These are phyloP conservation scores for Cucurbita maxima DNA, from an alignment of 306 rosid species.

Conservation along the genomic window DNA sequence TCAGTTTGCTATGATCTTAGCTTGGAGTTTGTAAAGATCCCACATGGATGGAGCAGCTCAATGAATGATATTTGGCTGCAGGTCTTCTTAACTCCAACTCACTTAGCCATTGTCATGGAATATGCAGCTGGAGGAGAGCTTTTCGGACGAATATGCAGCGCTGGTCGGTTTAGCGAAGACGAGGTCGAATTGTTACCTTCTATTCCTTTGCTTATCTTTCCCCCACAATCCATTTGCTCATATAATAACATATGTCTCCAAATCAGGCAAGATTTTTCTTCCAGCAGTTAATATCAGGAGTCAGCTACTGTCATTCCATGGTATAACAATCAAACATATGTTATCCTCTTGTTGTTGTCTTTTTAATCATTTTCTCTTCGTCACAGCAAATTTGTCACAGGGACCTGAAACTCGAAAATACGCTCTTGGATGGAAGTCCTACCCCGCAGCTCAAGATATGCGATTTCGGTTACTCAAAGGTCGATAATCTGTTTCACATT, in stretches of 20 bases:
- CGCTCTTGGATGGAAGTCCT: conserved; percentile 77
- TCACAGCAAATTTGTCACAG: conserved; percentile 86
- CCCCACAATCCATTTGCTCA: background rate
- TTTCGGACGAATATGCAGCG: conserved; percentile 56
- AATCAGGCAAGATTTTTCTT: conserved; percentile 92
- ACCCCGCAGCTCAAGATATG: conserved; percentile 76
- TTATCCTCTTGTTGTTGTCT: background rate
- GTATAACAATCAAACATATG: conserved; percentile 17
- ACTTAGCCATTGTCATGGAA: conserved; percentile 86
- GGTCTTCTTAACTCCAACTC: conserved; percentile 74
- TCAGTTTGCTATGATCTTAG: background rate
- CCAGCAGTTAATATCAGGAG: conserved; percentile 95
- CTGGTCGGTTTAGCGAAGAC: conserved; percentile 83
- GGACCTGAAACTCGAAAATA: conserved; percentile 88
- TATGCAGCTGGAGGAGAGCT: conserved; percentile 96
- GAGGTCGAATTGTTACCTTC: conserved; percentile 38
- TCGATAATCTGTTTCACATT: background rate
- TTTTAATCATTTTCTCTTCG: background rate
- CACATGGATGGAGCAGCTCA: background rate
- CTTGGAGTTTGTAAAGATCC: background rate
- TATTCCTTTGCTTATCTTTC: background rate
- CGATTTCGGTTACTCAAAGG: conserved; percentile 97
- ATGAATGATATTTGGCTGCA: conserved; percentile 16
- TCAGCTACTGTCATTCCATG: conserved; percentile 82
- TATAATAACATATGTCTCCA: background rate